These are phyloP conservation scores for Aegilops umbellulata DNA, from an alignment of 176 grass and related monocot genomes.

Conservation along the genomic window DNA sequence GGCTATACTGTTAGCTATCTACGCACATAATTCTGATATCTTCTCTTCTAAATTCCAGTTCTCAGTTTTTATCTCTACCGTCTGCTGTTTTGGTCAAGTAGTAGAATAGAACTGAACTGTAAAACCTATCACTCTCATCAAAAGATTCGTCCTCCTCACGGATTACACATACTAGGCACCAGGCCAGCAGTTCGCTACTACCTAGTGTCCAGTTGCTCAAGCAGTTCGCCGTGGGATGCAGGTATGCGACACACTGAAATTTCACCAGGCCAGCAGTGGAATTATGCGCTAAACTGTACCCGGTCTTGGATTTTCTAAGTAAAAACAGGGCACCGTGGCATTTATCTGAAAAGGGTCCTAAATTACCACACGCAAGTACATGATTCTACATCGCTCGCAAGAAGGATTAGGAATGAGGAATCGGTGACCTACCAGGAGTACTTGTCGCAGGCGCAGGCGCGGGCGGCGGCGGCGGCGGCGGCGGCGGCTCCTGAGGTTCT, in stretches of 20 bases:
- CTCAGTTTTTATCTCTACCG: background rate
- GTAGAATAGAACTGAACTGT: background rate
- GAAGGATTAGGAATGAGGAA: background rate
- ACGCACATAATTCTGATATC: background rate
- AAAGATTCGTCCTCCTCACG: too few relatives aligned
- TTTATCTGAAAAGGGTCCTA: background rate
- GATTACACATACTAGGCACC: background rate
- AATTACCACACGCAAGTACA: background rate
- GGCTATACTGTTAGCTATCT: background rate
- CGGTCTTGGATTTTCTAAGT: background rate
- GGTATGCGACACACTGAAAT: background rate
- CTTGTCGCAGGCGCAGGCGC: background rate
- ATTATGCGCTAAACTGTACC: background rate
- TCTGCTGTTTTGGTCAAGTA: background rate
- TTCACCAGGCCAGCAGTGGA: background rate
- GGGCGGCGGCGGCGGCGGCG: background rate
- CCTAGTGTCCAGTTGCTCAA: background rate
- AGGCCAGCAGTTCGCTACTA: too few relatives aligned
- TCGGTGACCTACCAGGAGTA: slow-evolving; percentile 16
- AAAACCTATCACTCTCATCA: background rate
- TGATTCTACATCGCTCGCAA: background rate
- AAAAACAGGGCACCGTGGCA: background rate
- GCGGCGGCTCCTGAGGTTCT: background rate
- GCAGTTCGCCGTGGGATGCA: background rate
- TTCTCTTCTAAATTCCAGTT: background rate